These are phyloP conservation scores for Meripilus lineatus DNA, from an alignment of 1,284 basidiomycete species.

Conservation along the genomic window DNA sequence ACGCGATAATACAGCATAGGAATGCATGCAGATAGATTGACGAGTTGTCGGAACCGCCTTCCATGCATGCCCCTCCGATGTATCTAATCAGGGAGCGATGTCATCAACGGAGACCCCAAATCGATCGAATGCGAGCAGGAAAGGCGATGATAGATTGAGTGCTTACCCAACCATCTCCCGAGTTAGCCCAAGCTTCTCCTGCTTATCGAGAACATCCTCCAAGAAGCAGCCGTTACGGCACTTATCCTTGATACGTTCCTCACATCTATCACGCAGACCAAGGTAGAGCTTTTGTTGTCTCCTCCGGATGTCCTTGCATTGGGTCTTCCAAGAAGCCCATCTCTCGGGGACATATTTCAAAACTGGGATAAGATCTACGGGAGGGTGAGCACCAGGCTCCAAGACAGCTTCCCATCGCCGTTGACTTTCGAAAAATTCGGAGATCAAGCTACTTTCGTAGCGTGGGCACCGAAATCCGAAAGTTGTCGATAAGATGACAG, in stretches of 20 bases:
- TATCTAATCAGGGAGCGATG: constrained; percentile 2
- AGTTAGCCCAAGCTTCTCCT: constrained; percentile 7
- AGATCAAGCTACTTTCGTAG: constrained; percentile 19
- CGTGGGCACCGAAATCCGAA: constrained; percentile 27
- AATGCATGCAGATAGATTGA: constrained; percentile 20
- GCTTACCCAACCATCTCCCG: constrained; percentile 11
- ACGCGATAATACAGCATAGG: constrained; percentile 23
- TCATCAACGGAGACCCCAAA: background rate
- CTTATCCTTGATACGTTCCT: constrained; percentile 7
- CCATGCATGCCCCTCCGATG: constrained; percentile 3
- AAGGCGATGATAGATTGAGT: background rate
- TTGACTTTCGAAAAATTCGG: constrained; percentile 22
- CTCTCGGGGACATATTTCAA: constrained; percentile 29
- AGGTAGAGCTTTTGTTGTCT: constrained; percentile 21
- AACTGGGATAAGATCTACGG: constrained; percentile 30
- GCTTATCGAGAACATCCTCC: constrained; percentile 10
- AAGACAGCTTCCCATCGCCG: constrained; percentile 23
- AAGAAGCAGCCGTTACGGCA: constrained; percentile 12
- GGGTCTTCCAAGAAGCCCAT: constrained; percentile 29
- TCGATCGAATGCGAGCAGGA: background rate
- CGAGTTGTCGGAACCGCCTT: constrained; percentile 6
- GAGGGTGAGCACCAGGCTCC: constrained; percentile 28
- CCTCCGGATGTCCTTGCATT: constrained; percentile 18
- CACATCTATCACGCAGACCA: constrained; percentile 14
- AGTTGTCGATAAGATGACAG: constrained; percentile 24